A percentile compares a stretch with the other conserved stretches of the same genome.
Evolutionary conservation across 257 asterid genomes (phyloP).

Genomic region (Nemophila menziesii): DNA sequence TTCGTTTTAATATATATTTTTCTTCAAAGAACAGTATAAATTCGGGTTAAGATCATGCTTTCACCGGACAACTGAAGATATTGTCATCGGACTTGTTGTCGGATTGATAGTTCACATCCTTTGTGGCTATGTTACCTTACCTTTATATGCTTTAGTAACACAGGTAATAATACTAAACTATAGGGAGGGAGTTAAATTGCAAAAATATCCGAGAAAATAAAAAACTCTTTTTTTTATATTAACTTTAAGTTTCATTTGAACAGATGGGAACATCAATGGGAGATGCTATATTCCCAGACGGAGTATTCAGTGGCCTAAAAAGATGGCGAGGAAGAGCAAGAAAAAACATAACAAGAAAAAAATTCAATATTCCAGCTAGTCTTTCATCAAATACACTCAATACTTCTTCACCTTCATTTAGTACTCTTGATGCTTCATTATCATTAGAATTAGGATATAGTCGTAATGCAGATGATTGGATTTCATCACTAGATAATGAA

Average conservation of each 20-base stretch:
- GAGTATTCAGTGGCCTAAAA: conserved; percentile 34
- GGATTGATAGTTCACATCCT: conserved; percentile 54
- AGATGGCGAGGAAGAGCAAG: conserved; percentile 54
- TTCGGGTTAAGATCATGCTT: conserved; percentile 57
- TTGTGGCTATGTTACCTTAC: conserved; percentile 66
- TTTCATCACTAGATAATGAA: conserved; percentile 5
- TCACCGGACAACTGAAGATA: conserved; percentile 45
- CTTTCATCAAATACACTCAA: conserved; percentile 23
- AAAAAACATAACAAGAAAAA: conserved; percentile 33
- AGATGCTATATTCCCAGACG: conserved; percentile 37
- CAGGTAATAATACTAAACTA: conserved; percentile 21
- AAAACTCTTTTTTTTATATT: no score
- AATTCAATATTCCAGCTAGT: conserved; percentile 5
- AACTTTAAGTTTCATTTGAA: no score
- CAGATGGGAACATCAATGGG: conserved; percentile 66
- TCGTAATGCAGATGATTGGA: conserved; percentile 11
- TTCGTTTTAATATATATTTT: neutral
- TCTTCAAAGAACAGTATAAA: conserved; percentile 29
- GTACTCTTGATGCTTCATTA: conserved; percentile 23
- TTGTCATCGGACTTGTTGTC: conserved; percentile 35
- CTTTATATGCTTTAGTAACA: conserved; percentile 57
- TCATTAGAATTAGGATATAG: conserved; percentile 23
- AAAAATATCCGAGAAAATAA: no score
- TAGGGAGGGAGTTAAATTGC: no score
- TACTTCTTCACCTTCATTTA: conserved; percentile 27